Conservation (phyloP, 345 rosid genomes). For the Cardamine resedifolia region DNA sequence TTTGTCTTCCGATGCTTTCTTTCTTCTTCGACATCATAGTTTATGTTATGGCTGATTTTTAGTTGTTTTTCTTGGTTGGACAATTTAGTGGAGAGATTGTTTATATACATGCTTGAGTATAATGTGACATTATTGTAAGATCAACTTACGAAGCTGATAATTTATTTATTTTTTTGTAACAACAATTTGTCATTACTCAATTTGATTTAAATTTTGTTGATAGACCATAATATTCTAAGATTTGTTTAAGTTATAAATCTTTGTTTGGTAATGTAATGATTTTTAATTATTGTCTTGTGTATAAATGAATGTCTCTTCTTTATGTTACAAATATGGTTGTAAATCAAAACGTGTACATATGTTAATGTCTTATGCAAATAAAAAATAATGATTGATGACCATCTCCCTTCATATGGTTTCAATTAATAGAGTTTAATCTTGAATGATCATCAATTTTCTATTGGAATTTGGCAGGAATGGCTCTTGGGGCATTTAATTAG, state of each 20-base stretch:
- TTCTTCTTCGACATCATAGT: conserved; percentile 26
- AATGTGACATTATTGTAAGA: conserved; percentile 20
- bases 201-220: conserved; percentile 4
- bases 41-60: background rate
- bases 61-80: conserved; percentile 16
- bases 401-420: background rate
- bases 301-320: conserved; percentile 1
- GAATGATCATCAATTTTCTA: background rate
- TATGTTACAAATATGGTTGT: background rate
- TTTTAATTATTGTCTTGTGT: background rate
- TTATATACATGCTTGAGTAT: conserved; percentile 11
- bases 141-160: conserved; percentile 1
- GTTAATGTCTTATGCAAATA: background rate
- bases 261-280: conserved; percentile 1
- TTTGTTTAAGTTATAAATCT: conserved; percentile 21
- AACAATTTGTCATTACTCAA: conserved; percentile 1
- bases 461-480: background rate
- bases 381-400: background rate
- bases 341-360: conserved; percentile 9
- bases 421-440: too few species aligned
- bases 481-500: background rate
- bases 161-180: conserved; percentile 28
- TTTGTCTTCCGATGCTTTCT: conserved; percentile 29
- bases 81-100: background rate
- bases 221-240: conserved; percentile 5